These are phyloP conservation scores for Ceratobasidium sp. DNA, from an alignment of 1,284 basidiomycete genomes.

Conservation along the genomic window DNA sequence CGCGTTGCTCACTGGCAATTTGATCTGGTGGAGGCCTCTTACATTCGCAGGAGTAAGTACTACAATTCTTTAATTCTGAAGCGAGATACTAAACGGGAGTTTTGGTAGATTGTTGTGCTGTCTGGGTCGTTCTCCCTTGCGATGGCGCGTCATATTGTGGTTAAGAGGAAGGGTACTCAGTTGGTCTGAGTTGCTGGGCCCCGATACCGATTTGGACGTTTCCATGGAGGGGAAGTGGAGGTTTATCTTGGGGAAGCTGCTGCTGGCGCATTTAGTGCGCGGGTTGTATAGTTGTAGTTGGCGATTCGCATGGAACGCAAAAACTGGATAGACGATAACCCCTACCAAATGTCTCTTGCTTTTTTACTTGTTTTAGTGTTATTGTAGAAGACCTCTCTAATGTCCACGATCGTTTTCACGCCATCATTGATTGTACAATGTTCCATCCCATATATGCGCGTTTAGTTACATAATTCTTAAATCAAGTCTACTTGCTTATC, in stretches of 20 bases:
- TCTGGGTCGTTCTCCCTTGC: neutral
- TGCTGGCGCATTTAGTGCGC: too few species aligned
- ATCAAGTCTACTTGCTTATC: neutral
- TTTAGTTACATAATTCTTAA: neutral
- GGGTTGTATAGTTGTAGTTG: too few species aligned
- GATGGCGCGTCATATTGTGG: constrained; percentile 19
- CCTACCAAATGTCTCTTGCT: too few species aligned
- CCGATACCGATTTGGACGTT: neutral
- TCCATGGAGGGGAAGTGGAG: neutral
- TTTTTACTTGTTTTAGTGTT: too few species aligned
- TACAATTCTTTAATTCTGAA: neutral
- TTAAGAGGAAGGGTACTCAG: constrained; percentile 16
- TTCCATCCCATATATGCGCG: too few species aligned
- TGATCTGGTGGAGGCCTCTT: constrained; percentile 38
- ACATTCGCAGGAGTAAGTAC: constrained; percentile 32
- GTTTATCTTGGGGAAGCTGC: too few species aligned
- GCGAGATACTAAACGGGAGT: neutral
- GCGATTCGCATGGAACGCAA: too few species aligned
- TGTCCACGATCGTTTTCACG: too few species aligned
- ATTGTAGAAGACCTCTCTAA: too few species aligned
- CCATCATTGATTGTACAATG: too few species aligned
- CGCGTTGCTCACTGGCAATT: constrained; percentile 17
- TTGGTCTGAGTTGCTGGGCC: constrained; percentile 20
- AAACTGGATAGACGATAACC: too few species aligned
- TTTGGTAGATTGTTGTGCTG: constrained; percentile 16